phyloP scores from a whole-genome alignment of 2,329 filamentous ascomycete species.

The Aspergillus intermedius region DNA sequence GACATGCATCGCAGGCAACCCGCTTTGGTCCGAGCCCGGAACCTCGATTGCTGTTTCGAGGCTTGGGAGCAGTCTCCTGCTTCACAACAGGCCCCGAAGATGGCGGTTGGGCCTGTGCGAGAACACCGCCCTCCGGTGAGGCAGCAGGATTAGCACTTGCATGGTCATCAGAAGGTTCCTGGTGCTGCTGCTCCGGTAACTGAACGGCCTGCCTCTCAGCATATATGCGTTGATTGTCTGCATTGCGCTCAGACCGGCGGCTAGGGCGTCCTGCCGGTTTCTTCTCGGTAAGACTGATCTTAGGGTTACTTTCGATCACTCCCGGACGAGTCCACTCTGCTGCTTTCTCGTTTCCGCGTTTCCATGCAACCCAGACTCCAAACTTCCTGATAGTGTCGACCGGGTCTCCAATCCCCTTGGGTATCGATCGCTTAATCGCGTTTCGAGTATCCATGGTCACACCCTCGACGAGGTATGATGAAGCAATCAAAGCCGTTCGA shows the following conservation, averaged over 20 bases:
- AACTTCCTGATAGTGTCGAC: conserved; percentile 55
- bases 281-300: conserved; percentile 46
- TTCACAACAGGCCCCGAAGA: conserved; percentile 17
- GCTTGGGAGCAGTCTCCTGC: conserved; percentile 26
- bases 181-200: conserved; percentile 21
- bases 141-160: conserved; percentile 11
- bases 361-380: conserved; percentile 62
- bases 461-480: conserved; percentile 53
- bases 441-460: conserved; percentile 54
- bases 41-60: conserved; percentile 46
- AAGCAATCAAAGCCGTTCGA: conserved; percentile 56
- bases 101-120: conserved; percentile 13
- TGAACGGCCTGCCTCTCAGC: conserved; percentile 34
- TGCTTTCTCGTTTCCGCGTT: conserved; percentile 57
- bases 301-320: conserved; percentile 44
- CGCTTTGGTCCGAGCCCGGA: conserved; percentile 55
- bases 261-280: conserved; percentile 50
- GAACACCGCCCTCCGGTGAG: conserved; percentile 19
- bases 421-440: conserved; percentile 56
- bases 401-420: conserved; percentile 56
- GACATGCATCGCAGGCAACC: conserved; percentile 57
- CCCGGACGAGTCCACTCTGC: conserved; percentile 58
- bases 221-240: conserved; percentile 36
- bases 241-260: conserved; percentile 51
- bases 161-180: conserved; percentile 11